Base-by-base conservation (phyloP, 1,139 yeast genomes). In the Pichia norvegensis region DNA sequence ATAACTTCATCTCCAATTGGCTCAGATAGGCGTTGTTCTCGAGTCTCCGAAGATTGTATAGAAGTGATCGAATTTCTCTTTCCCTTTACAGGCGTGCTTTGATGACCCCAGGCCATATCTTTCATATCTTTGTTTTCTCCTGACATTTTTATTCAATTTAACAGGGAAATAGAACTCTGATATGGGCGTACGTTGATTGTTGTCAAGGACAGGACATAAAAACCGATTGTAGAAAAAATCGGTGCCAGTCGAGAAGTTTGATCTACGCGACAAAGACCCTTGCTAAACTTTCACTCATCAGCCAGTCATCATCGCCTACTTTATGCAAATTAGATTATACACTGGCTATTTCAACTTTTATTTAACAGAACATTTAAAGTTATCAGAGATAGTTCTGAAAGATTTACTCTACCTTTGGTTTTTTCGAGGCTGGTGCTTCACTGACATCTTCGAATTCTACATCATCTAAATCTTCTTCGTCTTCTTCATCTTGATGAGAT, bases 371-470 rank as follows among this genome's bases (percentile, higher is more conserved):
- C n/a, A n/a, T n/a, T n/a, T n/a, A n/a, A n/a, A n/a, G n/a, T n/a
- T n/a, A n/a, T n/a, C n/a, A n/a, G n/a, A n/a, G n/a, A n/a, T n/a
- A n/a, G n/a, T n/a, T n/a, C n/a, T n/a, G n/a, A n/a, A n/a, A n/a
- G n/a, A n/a, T n/a, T 21, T 33, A 42, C 20, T 47, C 48, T 4
- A 20, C 36, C 41, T 55, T 52, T 8, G 37, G 45, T 41, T 52
- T 52, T 49, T 57, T 55, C 5, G 46, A 43, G 11, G 36, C 19
- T 31, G 49, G 51, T 25, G 38, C 43, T 45, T 38, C 49, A 25
- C 49, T 52, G 8, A 51, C 55, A 20, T 54, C 56, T 43, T 55
- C 58, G 36, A 52, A 52, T 31, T 52, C 56, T 13, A 48, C 44
- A 29, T 48, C 55, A 20, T 45, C 56, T 13, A 43, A 35, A 31